These are phyloP conservation scores for Cylindrotheca closterium DNA, from an alignment of 108 stramenopile species.

Conservation along the genomic window DNA sequence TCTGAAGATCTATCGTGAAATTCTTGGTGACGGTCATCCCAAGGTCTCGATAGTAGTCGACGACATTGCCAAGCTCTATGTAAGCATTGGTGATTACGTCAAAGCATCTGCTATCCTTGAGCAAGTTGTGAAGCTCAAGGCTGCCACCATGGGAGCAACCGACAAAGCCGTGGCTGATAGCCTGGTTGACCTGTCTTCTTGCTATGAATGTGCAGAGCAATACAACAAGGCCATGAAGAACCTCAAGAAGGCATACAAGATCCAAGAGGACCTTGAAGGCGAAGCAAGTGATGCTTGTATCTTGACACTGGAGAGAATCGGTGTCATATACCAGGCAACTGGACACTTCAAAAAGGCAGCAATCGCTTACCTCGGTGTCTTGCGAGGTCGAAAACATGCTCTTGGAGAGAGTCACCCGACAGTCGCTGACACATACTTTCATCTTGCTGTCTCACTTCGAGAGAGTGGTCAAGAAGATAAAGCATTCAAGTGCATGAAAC, in stretches of 20 bases:
- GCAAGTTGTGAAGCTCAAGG: slow-evolving; percentile 64
- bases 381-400: slow-evolving; percentile 41
- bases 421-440: slow-evolving; percentile 52
- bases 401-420: slow-evolving; percentile 42
- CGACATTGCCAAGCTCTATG: slow-evolving; percentile 54
- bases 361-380: slow-evolving; percentile 55
- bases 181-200: slow-evolving; percentile 44
- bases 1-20: slow-evolving; percentile 50
- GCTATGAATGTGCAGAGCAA: slow-evolving; percentile 58
- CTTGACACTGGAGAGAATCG: slow-evolving; percentile 47
- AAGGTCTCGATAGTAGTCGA: slow-evolving; percentile 57
- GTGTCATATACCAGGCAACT: slow-evolving; percentile 44
- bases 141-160: slow-evolving; percentile 46
- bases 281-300: slow-evolving; percentile 45
- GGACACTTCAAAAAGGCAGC: slow-evolving; percentile 52
- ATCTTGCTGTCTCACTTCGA: slow-evolving; percentile 48
- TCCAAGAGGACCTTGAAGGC: slow-evolving; percentile 44
- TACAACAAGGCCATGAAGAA: slow-evolving; percentile 53
- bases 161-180: slow-evolving; percentile 47
- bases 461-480: slow-evolving; percentile 51
- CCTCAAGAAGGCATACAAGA: slow-evolving; percentile 64
- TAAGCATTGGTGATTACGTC: slow-evolving; percentile 48
- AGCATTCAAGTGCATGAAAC: slow-evolving; percentile 65
- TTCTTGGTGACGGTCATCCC: slow-evolving; percentile 46
- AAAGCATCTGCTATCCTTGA: slow-evolving; percentile 60